phyloP scores from a whole-genome alignment of 768 basidiomycete species.

The Boletellus sp. region DNA sequence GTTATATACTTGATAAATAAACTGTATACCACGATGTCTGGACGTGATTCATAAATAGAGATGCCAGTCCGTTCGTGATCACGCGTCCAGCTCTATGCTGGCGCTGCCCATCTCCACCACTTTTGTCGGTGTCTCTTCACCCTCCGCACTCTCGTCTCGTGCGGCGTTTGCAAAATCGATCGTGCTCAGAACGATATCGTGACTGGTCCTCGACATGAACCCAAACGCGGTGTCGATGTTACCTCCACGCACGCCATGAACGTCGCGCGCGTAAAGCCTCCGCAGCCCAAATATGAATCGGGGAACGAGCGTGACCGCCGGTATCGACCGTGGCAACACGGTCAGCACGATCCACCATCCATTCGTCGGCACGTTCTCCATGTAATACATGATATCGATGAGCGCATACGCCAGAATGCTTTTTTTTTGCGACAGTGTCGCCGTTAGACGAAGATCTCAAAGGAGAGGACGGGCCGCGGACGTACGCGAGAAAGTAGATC shows the following conservation, averaged over 20 bases:
- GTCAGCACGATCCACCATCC: neutral
- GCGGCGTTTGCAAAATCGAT: neutral
- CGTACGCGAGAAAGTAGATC: conserved; percentile 2
- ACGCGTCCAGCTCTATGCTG: no score
- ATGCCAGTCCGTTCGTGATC: no score
- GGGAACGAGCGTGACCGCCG: neutral
- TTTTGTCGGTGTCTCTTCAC: neutral
- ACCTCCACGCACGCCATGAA: neutral
- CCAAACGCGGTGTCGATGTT: neutral
- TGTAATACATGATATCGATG: neutral
- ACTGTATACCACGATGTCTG: no score
- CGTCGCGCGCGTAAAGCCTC: neutral
- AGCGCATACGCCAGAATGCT: neutral
- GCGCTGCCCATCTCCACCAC: neutral
- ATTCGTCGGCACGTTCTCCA: neutral
- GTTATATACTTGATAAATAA: no score
- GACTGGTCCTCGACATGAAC: neutral
- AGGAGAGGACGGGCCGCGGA: neutral
- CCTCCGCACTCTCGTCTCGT: neutral
- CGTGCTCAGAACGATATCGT: neutral
- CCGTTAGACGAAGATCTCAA: neutral
- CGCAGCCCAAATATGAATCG: conserved; percentile 1
- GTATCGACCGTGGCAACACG: neutral
- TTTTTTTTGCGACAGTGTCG: neutral
- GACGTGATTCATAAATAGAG: no score